Base-by-base conservation (phyloP, 2,329 filamentous ascomycete species). In the Orbilia blumenaviensis region DNA sequence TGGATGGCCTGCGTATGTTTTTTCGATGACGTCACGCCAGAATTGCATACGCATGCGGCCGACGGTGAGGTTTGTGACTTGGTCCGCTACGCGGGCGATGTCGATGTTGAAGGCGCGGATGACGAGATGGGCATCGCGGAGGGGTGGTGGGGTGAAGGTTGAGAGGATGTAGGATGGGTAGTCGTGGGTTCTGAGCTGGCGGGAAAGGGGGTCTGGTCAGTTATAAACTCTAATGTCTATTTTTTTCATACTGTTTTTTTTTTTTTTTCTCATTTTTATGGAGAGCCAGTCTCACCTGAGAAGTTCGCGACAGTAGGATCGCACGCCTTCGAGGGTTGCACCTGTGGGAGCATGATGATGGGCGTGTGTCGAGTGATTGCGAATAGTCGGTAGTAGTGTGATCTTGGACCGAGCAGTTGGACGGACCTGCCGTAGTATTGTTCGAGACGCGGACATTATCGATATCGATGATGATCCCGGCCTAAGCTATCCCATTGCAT, bases 91-190 rank as follows among this genome's bases (percentile, higher is more conserved):
- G 69, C 92, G 89, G 48, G 94, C 92, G 75, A 97, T 88, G 83
- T 97, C 94, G 80, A 98, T 88, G 82, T 99, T 99, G 83, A 99
- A 89, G 60, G 94, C 91, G 78, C 94, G 92, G 71, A 99, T 89
- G 73, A 94, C 93, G 79, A 96, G 88, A 84, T 98, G 97, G 79
- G 92, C 91, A 83, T 96, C 90, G 80, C 89, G 90, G 10, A 91
- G 87, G 29, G 90, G 86, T 2, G 85, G 85, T 0, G 93, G 93
- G 77, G 97, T 88, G 84, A 97, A 97, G 77, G 92, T 90, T 78
- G 92, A 90, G 74, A 97, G 89, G 36, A 95, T 88, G 82, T 93
- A 92, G 14, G 95, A 93, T 78, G 96, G 92, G 66, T 93, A 91
- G 83, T 99, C 95, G 83, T 93, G 93, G 82, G 90, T 91, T 82